Percentiles rank a stretch among this genome's conserved stretches.
Conservation (phyloP, 108 stramenopile genomes). For the Fragilaria crotonensis region DNA sequence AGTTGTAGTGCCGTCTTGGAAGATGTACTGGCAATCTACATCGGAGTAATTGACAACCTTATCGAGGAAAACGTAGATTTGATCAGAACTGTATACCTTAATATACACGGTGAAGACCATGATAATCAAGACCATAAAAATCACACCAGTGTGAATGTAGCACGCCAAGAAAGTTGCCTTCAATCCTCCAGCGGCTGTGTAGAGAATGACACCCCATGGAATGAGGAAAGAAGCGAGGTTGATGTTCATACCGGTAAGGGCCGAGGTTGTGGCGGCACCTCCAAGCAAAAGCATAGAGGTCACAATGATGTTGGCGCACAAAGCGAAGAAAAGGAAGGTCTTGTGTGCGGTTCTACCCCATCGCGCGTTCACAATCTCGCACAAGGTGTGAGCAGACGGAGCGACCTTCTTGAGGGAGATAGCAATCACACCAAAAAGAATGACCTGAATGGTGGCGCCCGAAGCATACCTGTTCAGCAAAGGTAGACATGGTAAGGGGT, state of each 20-base stretch:
- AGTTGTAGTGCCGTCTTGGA: constrained; percentile 28
- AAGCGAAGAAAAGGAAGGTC: constrained; percentile 88
- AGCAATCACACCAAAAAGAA: constrained; percentile 90
- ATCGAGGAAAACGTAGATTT: constrained; percentile 57
- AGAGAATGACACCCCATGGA: constrained; percentile 90
- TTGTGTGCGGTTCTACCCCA: constrained; percentile 85
- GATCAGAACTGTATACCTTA: constrained; percentile 57
- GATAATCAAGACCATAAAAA: constrained; percentile 70
- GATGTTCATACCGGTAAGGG: constrained; percentile 81
- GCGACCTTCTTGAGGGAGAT: constrained; percentile 87
- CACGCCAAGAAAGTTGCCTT: constrained; percentile 88
- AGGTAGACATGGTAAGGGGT: too few species aligned
- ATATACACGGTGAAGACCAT: constrained; percentile 80
- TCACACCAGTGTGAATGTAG: constrained; percentile 81
- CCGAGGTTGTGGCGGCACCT: constrained; percentile 86
- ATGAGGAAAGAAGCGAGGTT: constrained; percentile 80
- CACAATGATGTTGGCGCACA: constrained; percentile 54
- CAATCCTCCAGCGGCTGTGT: constrained; percentile 87
- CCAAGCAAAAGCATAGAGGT: constrained; percentile 94
- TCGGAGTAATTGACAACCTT: constrained; percentile 39
- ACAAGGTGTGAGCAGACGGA: constrained; percentile 86
- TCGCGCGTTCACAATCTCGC: constrained; percentile 88
- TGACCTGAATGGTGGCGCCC: constrained; percentile 89
- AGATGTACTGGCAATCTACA: constrained; percentile 54
- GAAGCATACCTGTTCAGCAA: constrained; percentile 60